A percentile compares a stretch with the other conserved stretches of the same genome.
Evolutionary conservation across 2,329 filamentous ascomycete genomes (phyloP).

Genomic region (Phialophora tarda): DNA sequence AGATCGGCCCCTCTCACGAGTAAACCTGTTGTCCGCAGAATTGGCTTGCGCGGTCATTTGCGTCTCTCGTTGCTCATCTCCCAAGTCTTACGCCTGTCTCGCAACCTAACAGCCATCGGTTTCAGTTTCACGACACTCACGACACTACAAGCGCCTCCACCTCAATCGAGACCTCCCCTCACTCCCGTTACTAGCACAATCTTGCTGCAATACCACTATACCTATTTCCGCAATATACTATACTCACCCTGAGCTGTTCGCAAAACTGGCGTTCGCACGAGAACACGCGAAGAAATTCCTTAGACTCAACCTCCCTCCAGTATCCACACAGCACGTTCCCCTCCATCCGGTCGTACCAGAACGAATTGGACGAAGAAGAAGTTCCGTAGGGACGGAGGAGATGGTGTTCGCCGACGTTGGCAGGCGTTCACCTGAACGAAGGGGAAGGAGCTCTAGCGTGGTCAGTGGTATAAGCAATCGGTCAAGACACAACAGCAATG

Average conservation of each 20-base stretch:
- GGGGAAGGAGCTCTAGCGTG: conserved; percentile 36
- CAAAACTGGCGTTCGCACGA: conserved; percentile 53
- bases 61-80: conserved; percentile 1
- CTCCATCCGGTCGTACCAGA: conserved; percentile 43
- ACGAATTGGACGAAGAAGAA: conserved; percentile 46
- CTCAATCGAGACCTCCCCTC: conserved; percentile 1
- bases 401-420: conserved; percentile 41
- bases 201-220: not conserved
- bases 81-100: not conserved
- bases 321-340: conserved; percentile 40
- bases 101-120: not conserved
- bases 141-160: not conserved
- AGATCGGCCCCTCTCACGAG: conserved; percentile 11
- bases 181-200: not conserved
- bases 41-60: not conserved
- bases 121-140: not conserved
- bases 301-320: conserved; percentile 47
- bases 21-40: conserved; percentile 8
- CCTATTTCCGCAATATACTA: not conserved
- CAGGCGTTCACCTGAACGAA: conserved; percentile 33
- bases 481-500: conserved; percentile 39
- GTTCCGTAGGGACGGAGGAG: conserved; percentile 41
- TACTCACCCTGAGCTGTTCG: not conserved
- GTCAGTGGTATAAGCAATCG: conserved; percentile 40
- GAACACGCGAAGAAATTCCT: conserved; percentile 56